These are phyloP conservation scores for Gilbertella persicaria DNA, from an alignment of 371 early-diverging fungal genomes.

Conservation along the genomic window DNA sequence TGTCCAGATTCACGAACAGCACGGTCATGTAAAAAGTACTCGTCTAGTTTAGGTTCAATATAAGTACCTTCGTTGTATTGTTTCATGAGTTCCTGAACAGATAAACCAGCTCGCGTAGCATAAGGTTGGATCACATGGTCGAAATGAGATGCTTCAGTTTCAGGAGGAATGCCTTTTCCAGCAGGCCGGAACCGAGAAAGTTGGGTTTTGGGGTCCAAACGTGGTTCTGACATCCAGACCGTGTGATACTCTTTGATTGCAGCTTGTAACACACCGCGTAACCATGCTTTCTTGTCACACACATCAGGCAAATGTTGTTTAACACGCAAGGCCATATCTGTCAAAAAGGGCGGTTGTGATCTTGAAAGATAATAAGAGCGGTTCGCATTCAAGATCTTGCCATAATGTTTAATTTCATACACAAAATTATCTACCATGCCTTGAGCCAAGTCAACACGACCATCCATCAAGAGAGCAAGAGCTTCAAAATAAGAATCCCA, in stretches of 20 bases:
- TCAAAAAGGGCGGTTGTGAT: constrained; percentile 95
- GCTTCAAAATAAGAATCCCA: constrained; percentile 96
- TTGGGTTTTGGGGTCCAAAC: constrained; percentile 72
- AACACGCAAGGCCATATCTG: constrained; percentile 87
- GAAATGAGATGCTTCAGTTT: constrained; percentile 92
- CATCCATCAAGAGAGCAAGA: constrained; percentile 81
- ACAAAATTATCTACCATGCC: constrained; percentile 94
- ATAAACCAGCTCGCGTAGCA: constrained; percentile 68
- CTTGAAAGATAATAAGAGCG: constrained; percentile 91
- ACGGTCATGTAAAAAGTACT: constrained; percentile 92
- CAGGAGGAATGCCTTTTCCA: constrained; percentile 93
- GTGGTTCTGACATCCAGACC: constrained; percentile 84
- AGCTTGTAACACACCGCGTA: constrained; percentile 65
- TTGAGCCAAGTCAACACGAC: constrained; percentile 76
- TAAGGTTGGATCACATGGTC: constrained; percentile 82
- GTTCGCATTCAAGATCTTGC: constrained; percentile 95
- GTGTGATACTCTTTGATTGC: constrained; percentile 87
- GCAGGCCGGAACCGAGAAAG: constrained; percentile 81
- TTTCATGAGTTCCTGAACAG: constrained; percentile 62
- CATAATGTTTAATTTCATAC: constrained; percentile 94
- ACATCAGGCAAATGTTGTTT: constrained; percentile 56
- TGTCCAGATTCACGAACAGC: constrained; percentile 95
- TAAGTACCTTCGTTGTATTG: constrained; percentile 63
- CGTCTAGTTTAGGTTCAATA: constrained; percentile 79
- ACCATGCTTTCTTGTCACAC: constrained; percentile 66